These are phyloP conservation scores for Kodamaea plutei DNA, from an alignment of 1,139 yeast species.

Conservation along the genomic window DNA sequence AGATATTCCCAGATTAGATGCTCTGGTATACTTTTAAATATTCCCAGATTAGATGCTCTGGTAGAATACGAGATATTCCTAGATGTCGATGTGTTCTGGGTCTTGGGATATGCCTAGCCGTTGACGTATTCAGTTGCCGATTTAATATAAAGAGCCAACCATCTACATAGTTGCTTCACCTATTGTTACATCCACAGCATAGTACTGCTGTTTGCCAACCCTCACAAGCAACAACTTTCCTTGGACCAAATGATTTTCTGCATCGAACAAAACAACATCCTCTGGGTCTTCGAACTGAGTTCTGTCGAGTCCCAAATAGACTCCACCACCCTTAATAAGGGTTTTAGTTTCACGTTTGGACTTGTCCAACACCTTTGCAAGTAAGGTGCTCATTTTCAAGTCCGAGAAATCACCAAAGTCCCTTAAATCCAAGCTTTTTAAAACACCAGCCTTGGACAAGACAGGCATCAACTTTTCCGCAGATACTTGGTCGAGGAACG, in stretches of 20 bases:
- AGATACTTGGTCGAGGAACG: conserved; percentile 42
- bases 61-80: no score
- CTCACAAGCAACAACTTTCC: conserved; percentile 60
- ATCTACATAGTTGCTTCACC: no score
- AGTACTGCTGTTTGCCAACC: conserved; percentile 68
- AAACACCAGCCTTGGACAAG: conserved; percentile 59
- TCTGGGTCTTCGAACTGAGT: conserved; percentile 50
- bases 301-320: conserved; percentile 65
- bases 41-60: no score
- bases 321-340: conserved; percentile 66
- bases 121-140: no score
- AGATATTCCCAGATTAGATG: no score
- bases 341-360: conserved; percentile 56
- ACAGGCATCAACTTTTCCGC: conserved; percentile 55
- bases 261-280: conserved; percentile 44
- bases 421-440: conserved; percentile 33
- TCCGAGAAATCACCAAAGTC: conserved; percentile 24
- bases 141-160: no score
- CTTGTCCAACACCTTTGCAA: conserved; percentile 35
- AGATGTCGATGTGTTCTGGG: no score
- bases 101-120: no score
- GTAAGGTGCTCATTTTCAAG: conserved; percentile 37
- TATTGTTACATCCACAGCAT: conserved; percentile 46
- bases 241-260: conserved; percentile 50
- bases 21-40: no score